Conservation (phyloP, 176 grass and related monocot genomes). For the Musa beccarii region DNA sequence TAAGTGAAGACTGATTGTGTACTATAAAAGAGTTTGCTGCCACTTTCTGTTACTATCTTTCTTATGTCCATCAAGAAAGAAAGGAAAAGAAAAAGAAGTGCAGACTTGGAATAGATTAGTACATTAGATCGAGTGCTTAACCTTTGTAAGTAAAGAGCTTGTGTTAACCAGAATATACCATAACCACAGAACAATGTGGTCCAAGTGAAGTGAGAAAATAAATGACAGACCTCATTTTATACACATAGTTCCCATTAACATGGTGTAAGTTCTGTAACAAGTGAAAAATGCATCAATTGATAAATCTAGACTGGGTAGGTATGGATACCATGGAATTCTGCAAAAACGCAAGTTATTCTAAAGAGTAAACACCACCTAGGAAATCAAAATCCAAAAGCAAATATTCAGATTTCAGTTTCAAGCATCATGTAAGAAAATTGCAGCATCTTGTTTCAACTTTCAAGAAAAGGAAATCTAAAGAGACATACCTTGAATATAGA, state of each 20-base stretch:
- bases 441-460: background rate
- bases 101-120: no score
- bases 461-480: background rate
- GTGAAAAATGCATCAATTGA: background rate
- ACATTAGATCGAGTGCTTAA: no score
- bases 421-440: background rate
- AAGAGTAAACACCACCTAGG: background rate
- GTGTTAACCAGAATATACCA: no score
- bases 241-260: background rate
- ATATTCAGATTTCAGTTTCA: background rate
- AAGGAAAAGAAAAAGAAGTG: background rate
- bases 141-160: no score
- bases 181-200: no score
- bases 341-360: background rate
- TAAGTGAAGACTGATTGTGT: no score
- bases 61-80: background rate
- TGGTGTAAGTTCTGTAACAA: background rate
- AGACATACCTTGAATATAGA: constrained; percentile 86
- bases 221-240: background rate
- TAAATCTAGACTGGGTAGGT: background rate
- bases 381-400: background rate
- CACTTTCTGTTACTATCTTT: background rate
- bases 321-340: background rate
- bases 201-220: background rate
- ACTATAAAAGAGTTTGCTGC: no score